A percentile compares a stretch with the other conserved stretches of the same genome.
These are phyloP conservation scores for Aspergillus nomiae DNA, from an alignment of 2,329 filamentous ascomycete species.

Conservation along the genomic window DNA sequence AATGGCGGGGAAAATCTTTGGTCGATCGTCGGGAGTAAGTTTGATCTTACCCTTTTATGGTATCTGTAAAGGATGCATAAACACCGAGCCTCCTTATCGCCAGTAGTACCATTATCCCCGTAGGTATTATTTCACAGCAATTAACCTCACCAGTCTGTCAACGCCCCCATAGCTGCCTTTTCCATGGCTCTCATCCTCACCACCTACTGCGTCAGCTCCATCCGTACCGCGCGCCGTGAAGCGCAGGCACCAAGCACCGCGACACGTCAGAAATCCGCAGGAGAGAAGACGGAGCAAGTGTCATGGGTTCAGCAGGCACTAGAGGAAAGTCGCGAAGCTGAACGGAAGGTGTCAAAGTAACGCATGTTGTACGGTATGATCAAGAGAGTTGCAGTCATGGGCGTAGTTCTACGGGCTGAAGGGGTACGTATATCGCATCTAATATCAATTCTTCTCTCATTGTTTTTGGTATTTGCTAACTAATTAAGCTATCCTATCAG, in stretches of 20 bases:
- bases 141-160: slow-evolving; percentile 47
- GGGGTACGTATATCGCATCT: neutral
- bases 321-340: slow-evolving; percentile 31
- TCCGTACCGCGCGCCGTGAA: slow-evolving; percentile 67
- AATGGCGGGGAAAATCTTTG: slow-evolving; percentile 23
- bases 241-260: slow-evolving; percentile 51
- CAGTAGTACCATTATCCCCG: neutral
- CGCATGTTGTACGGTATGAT: neutral
- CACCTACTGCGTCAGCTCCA: slow-evolving; percentile 65
- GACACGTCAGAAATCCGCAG: slow-evolving; percentile 48
- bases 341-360: slow-evolving; percentile 11
- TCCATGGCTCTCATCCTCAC: slow-evolving; percentile 64
- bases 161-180: slow-evolving; percentile 64
- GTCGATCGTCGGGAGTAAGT: slow-evolving; percentile 26
- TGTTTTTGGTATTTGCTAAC: neutral
- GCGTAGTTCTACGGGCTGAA: neutral
- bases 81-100: neutral
- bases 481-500: neutral
- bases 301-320: slow-evolving; percentile 38
- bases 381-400: neutral
- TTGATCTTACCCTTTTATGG: neutral
- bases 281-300: slow-evolving; percentile 39
- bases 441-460: neutral
- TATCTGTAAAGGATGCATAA: neutral
- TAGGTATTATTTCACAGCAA: neutral